These are phyloP conservation scores for Dothistroma septosporum DNA, from an alignment of 2,329 filamentous ascomycete species.

Conservation along the genomic window DNA sequence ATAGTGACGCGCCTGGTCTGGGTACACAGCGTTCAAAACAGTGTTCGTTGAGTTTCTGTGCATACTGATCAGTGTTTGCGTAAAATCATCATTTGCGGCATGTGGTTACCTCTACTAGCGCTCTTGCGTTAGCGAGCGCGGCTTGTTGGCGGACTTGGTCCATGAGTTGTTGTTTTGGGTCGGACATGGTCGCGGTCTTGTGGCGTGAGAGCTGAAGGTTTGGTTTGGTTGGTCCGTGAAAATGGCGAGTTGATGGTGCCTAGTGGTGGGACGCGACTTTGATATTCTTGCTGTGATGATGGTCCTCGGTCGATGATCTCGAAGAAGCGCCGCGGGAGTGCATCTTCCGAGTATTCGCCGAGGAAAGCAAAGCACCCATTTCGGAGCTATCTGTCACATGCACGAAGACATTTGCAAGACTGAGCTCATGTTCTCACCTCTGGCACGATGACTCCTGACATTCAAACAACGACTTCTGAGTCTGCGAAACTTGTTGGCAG, in stretches of 20 bases:
- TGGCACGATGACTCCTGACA: too few species aligned
- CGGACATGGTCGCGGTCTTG: conserved; percentile 28
- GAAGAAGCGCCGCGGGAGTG: neutral
- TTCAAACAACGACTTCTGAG: too few species aligned
- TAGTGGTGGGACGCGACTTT: neutral
- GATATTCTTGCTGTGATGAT: neutral
- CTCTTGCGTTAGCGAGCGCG: conserved; percentile 49
- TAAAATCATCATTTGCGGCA: neutral
- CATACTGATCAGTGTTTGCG: neutral
- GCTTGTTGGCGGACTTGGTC: conserved; percentile 52
- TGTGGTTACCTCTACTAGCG: conserved; percentile 45
- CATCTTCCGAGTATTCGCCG: neutral
- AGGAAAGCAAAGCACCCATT: neutral
- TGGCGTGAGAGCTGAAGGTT: neutral
- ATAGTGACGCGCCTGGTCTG: conserved; percentile 49
- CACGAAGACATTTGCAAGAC: neutral
- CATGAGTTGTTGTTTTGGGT: conserved; percentile 48
- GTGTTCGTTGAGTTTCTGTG: conserved; percentile 53
- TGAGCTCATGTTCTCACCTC: too few species aligned
- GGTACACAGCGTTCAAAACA: conserved; percentile 55
- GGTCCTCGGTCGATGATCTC: neutral
- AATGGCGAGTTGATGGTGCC: neutral
- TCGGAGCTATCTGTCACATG: neutral
- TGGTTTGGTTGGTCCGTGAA: neutral
- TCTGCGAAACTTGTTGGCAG: too few species aligned